phyloP scores from a whole-genome alignment of 257 asterid genomes.

The Rhazya stricta region DNA sequence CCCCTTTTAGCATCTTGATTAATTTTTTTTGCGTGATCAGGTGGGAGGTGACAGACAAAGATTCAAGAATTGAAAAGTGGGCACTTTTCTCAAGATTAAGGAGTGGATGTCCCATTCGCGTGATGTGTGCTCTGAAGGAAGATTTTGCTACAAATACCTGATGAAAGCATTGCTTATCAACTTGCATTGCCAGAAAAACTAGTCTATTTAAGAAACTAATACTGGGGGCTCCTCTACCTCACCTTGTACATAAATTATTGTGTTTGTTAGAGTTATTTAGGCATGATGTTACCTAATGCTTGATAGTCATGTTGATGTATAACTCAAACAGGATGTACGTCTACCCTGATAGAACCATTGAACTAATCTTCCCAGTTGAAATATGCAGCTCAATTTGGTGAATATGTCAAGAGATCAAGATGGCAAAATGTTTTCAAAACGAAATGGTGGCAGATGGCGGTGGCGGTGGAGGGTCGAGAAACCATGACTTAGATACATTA shows the following conservation, averaged over 20 bases:
- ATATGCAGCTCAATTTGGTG: background rate
- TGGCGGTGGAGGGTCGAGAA: background rate
- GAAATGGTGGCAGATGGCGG: background rate
- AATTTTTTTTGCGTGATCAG: background rate
- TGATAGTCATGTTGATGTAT: background rate
- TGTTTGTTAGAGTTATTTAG: conserved; percentile 9
- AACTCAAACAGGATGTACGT: background rate
- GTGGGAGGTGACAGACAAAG: conserved; percentile 6
- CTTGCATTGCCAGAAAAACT: background rate
- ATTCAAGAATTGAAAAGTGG: conserved; percentile 12
- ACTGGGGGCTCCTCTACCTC: background rate
- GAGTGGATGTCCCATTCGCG: conserved; percentile 19
- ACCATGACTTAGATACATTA: no score
- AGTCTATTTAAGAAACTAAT: background rate
- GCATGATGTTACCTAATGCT: conserved; percentile 10
- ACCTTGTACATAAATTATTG: background rate
- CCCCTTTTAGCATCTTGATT: background rate
- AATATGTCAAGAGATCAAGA: background rate
- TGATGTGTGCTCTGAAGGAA: conserved; percentile 9
- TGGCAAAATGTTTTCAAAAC: background rate
- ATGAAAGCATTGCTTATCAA: conserved; percentile 6
- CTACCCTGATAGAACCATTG: background rate
- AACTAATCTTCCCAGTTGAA: background rate
- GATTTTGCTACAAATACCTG: conserved; percentile 7
- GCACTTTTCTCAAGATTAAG: conserved; percentile 14